Base-by-base conservation (phyloP, 768 basidiomycete genomes). In the Auriscalpium orientale region DNA sequence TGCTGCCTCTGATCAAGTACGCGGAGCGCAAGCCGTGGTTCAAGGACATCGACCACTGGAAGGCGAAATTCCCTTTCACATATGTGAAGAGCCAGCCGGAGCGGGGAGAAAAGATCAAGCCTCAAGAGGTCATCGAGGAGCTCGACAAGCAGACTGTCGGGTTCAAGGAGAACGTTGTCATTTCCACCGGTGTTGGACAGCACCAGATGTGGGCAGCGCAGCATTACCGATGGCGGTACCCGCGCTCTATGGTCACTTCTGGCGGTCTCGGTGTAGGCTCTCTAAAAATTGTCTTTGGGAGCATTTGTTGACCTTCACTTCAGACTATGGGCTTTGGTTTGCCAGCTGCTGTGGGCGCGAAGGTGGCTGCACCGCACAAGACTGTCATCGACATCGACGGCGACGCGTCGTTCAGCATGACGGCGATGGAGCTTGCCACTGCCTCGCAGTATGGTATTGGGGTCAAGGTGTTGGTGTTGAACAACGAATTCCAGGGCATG, bases 161-260 rank as follows among this genome's bases (percentile, higher is more conserved):
- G 57, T 81, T 75, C 70, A 95, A 98, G 74, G 87, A 91, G 56
- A 84, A 98, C 21, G 80, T 97, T 40, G 73, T 99, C 66, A 72
- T 99, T 52, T 72, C 91, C 11, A 99, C 97, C 15, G 97, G 97
- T 63, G 97, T 99, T 20, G 97, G 97, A 8, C 97, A 99, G 70
- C 97, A 98, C 74, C 95, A 99, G 73, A 98, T 98, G 97, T 98
- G 93, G 94, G 95, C 95, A 2, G 91, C 91, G 44, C 97, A 99
- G 70, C 79, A 87, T 69, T 98, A 83, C 73, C 79, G 95, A 56
- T 99, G 95, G 95, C 88, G 74, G 58, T 74, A 87, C 49, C 97
- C 97, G 0, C 79, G 85, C 44, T 79, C 90, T 47, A 80, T 98
- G 87, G 84, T 95, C 53, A 92, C 94, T 13, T 94, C 91, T 36